Conservation (phyloP, 2,329 filamentous ascomycete species). For the Trichophyton mentagrophytes region DNA sequence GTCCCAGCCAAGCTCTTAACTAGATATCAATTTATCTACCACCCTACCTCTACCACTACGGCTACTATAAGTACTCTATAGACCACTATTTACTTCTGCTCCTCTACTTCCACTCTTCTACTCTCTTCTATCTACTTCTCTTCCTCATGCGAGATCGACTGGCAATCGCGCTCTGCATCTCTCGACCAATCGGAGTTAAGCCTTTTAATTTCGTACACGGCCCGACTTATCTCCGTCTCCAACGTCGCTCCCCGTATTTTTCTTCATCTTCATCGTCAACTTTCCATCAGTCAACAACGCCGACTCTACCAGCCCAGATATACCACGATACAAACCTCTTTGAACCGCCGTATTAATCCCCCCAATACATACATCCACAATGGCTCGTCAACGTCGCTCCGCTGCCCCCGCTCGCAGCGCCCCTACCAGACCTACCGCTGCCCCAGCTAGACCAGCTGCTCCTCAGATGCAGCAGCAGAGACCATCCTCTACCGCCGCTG, state of each 20-base stretch:
- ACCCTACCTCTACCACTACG: too few species aligned
- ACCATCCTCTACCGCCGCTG: slow-evolving; percentile 57
- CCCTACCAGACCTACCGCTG: slow-evolving; percentile 52
- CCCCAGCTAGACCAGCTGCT: slow-evolving; percentile 43
- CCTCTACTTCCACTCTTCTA: neutral
- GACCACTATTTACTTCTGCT: neutral
- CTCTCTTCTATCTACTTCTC: neutral
- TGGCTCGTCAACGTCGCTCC: slow-evolving; percentile 68
- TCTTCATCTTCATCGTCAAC: neutral
- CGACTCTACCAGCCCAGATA: neutral
- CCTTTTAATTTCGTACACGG: neutral
- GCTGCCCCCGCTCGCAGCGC: slow-evolving; percentile 42
- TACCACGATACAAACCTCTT: neutral
- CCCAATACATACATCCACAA: slow-evolving; percentile 30
- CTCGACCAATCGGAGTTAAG: neutral
- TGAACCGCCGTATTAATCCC: neutral
- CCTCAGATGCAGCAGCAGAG: slow-evolving; percentile 45
- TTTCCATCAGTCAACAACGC: neutral
- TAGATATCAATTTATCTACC: too few species aligned
- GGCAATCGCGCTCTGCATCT: neutral
- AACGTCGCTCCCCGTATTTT: neutral
- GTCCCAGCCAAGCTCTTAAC: too few species aligned
- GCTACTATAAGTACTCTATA: neutral
- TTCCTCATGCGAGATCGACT: neutral
- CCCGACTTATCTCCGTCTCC: neutral